These are phyloP conservation scores for Megacollybia marginata DNA, from an alignment of 768 basidiomycete species.

Conservation along the genomic window DNA sequence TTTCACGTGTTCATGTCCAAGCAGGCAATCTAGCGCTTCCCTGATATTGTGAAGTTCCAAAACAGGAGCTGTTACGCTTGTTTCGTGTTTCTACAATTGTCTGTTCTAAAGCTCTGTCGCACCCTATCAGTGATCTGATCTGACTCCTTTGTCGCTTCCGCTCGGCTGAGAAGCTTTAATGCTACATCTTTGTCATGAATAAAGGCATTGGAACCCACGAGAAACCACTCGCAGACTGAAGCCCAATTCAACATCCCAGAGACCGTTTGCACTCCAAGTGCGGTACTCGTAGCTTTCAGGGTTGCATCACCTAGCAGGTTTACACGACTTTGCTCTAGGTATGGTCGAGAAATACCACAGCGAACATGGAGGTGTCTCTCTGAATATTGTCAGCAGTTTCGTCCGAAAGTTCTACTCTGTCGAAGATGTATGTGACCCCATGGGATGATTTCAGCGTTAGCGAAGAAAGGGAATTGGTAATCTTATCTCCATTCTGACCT, in stretches of 20 bases:
- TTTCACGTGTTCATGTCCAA: background rate
- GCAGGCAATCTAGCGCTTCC: constrained; percentile 2
- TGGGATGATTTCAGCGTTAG: background rate
- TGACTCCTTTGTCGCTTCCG: no score
- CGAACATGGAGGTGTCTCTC: constrained; percentile 23
- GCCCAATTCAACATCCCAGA: constrained; percentile 36
- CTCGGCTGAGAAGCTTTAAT: background rate
- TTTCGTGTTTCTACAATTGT: no score
- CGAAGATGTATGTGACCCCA: constrained; percentile 15
- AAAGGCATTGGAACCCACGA: constrained; percentile 18
- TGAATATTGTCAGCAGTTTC: constrained; percentile 22
- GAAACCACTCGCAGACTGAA: constrained; percentile 33
- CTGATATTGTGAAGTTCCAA: no score
- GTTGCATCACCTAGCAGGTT: constrained; percentile 4
- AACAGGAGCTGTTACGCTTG: no score
- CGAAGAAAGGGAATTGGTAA: background rate
- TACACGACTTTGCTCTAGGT: background rate
- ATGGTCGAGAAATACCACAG: constrained; percentile 31
- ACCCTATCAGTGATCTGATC: no score
- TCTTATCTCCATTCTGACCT: constrained; percentile 13
- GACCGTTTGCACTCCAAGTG: constrained; percentile 31
- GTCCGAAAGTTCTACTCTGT: constrained; percentile 21
- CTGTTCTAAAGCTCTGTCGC: no score
- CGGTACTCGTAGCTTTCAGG: background rate
- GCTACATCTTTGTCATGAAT: background rate